Evolutionary conservation across 2,329 filamentous ascomycete species (phyloP).

Genomic region (Fusarium chlamydosporum): DNA sequence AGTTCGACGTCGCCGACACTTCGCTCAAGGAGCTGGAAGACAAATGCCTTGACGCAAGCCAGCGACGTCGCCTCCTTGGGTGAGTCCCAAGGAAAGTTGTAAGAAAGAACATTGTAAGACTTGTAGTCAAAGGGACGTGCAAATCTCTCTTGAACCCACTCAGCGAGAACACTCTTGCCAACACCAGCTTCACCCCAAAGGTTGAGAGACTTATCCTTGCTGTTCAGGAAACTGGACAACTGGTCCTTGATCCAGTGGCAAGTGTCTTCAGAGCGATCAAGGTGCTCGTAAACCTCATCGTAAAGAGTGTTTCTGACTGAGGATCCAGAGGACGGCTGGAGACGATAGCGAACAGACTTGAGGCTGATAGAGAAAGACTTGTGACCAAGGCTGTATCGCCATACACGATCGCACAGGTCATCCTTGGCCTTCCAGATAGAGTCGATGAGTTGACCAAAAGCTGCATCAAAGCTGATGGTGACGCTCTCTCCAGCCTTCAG

Average conservation of each 20-base stretch:
- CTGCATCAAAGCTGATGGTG: slow-evolving; percentile 56
- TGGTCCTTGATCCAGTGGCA: slow-evolving; percentile 58
- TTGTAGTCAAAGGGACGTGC: slow-evolving; percentile 56
- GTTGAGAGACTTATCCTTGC: slow-evolving; percentile 54
- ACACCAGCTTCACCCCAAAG: slow-evolving; percentile 55
- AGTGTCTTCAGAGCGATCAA: slow-evolving; percentile 57
- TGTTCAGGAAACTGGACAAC: slow-evolving; percentile 55
- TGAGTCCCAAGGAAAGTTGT: slow-evolving; percentile 56
- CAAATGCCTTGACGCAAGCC: slow-evolving; percentile 56
- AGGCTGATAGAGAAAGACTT: slow-evolving; percentile 47
- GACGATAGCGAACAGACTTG: slow-evolving; percentile 52
- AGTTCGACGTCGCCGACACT: slow-evolving; percentile 57
- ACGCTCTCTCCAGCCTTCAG: slow-evolving; percentile 45
- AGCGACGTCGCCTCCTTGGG: slow-evolving; percentile 51
- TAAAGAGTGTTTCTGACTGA: slow-evolving; percentile 52
- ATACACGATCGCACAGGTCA: slow-evolving; percentile 54
- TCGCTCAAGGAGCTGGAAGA: slow-evolving; percentile 57
- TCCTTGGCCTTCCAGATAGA: slow-evolving; percentile 55
- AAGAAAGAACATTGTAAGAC: slow-evolving; percentile 55
- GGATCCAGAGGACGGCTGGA: slow-evolving; percentile 51
- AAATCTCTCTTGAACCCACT: slow-evolving; percentile 59
- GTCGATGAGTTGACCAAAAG: slow-evolving; percentile 55
- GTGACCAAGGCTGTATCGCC: slow-evolving; percentile 54
- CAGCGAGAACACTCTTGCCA: slow-evolving; percentile 58
- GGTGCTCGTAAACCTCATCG: slow-evolving; percentile 56